These are phyloP conservation scores for Coniochaeta sp. DNA, from an alignment of 2,329 filamentous ascomycete species.

Conservation along the genomic window DNA sequence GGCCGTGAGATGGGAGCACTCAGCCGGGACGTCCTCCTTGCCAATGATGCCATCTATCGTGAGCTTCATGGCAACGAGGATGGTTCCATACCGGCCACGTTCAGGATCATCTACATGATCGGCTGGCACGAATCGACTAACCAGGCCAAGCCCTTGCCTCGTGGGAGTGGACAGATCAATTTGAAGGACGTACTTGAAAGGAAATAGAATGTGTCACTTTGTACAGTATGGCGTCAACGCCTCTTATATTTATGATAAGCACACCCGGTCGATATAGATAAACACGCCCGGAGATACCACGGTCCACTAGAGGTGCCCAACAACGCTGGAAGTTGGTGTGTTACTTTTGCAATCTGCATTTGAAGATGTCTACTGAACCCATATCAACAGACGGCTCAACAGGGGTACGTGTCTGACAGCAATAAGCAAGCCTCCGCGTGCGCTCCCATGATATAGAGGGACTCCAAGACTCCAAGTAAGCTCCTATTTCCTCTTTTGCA, in stretches of 20 bases:
- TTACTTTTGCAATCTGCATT: neutral
- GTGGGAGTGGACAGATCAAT: constrained; percentile 81
- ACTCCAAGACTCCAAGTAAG: neutral
- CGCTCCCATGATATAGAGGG: neutral
- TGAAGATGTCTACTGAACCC: neutral
- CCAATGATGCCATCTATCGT: constrained; percentile 81
- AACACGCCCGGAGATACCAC: neutral
- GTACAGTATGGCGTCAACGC: neutral
- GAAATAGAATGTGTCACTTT: constrained; percentile 22
- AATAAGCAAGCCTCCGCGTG: neutral
- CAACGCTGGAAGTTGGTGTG: neutral
- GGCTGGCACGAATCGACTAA: constrained; percentile 84
- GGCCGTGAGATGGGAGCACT: constrained; percentile 77
- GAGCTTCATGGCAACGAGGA: constrained; percentile 79
- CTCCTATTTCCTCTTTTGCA: neutral
- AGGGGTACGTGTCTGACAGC: neutral
- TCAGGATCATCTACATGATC: constrained; percentile 96
- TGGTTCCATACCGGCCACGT: constrained; percentile 77
- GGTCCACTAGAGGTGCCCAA: neutral
- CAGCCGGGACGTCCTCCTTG: constrained; percentile 74
- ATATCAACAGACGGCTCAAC: neutral
- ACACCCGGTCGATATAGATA: neutral
- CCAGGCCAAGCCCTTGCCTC: constrained; percentile 70
- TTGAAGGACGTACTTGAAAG: constrained; percentile 70
- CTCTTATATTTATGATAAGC: neutral